Evolutionary conservation across 306 rosid species (phyloP).

Genomic region (Lathyrus oleraceus): DNA sequence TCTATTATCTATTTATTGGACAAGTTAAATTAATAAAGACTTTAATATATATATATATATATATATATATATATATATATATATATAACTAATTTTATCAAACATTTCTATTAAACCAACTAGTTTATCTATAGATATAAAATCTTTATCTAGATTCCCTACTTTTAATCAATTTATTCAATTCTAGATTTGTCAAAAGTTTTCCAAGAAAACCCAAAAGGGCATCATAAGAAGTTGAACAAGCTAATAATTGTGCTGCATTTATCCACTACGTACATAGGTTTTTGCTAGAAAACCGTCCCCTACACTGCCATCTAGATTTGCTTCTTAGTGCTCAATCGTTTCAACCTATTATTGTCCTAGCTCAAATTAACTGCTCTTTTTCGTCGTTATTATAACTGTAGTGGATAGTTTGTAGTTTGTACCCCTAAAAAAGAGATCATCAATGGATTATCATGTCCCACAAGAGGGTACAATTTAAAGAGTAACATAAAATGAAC

Average conservation of each 20-base stretch:
- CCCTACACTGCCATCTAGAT: slow-evolving; percentile 35
- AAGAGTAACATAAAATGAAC: neutral
- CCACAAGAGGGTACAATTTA: neutral
- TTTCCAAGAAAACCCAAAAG: neutral
- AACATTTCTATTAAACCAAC: neutral
- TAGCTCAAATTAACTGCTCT: neutral
- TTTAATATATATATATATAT: too few relatives aligned
- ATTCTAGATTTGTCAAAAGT: neutral
- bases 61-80: too few relatives aligned
- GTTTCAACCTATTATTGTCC: neutral
- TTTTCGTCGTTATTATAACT: slow-evolving; percentile 13
- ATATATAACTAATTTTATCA: neutral
- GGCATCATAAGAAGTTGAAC: neutral
- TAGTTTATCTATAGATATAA: neutral
- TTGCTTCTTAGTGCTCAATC: slow-evolving; percentile 33
- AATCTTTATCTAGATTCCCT: neutral
- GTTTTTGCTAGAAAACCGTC: slow-evolving; percentile 2
- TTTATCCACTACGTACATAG: neutral
- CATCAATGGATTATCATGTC: neutral
- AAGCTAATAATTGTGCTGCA: neutral
- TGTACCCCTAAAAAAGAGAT: neutral
- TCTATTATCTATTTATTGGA: too few relatives aligned
- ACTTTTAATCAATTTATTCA: neutral
- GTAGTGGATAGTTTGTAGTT: neutral
- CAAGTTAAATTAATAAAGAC: too few relatives aligned